phyloP scores from a whole-genome alignment of 306 rosid species.

The Begonia loranthoides region DNA sequence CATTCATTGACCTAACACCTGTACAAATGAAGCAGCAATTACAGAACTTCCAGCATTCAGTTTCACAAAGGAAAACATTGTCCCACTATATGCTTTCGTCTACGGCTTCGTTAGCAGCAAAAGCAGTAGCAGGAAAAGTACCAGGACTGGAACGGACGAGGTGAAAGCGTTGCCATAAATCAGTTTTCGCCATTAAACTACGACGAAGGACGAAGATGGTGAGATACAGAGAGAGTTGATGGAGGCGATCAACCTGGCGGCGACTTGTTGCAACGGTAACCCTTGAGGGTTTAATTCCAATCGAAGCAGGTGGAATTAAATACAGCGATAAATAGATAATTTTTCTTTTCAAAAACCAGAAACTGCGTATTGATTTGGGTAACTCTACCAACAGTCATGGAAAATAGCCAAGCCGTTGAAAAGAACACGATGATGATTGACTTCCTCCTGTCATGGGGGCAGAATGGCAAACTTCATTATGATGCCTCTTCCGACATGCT shows the following conservation, averaged over 20 bases:
- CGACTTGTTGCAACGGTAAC: constrained; percentile 13
- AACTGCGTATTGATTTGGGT: neutral
- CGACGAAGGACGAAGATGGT: constrained; percentile 1
- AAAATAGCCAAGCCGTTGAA: neutral
- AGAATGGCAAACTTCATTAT: neutral
- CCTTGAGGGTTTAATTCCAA: constrained; percentile 14
- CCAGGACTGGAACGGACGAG: neutral
- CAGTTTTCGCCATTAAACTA: constrained; percentile 3
- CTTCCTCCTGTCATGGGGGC: neutral
- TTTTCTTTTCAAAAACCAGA: neutral
- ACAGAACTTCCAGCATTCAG: neutral
- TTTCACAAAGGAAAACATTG: neutral
- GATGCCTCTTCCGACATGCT: neutral
- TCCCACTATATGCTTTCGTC: neutral
- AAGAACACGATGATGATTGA: neutral
- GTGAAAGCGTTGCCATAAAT: neutral
- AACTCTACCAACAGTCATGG: neutral
- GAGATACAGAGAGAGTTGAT: constrained; percentile 1
- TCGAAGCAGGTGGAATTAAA: constrained; percentile 1
- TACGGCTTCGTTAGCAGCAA: too few relatives aligned
- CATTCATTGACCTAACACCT: constrained; percentile 7
- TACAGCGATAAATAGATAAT: neutral
- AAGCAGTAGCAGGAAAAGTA: constrained; percentile 1
- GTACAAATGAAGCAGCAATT: constrained; percentile 5
- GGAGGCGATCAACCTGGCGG: constrained; percentile 14